Evolutionary conservation across 2,329 filamentous ascomycete genomes (phyloP), one percentile per base, ranked within the genome.

Genomic region (Periglandula ipomoeae): DNA sequence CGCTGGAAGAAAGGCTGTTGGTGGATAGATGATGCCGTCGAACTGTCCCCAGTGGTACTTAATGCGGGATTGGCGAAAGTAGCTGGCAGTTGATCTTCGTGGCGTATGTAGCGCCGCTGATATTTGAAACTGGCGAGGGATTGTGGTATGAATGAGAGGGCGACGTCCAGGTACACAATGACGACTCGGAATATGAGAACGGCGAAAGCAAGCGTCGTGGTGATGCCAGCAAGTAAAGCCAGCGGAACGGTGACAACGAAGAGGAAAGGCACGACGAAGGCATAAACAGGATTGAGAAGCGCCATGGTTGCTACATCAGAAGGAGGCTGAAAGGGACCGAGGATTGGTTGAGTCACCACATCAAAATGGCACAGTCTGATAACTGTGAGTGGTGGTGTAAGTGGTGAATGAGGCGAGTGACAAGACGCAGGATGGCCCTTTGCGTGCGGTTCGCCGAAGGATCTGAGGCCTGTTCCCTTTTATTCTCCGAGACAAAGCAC

Each of bases 131-230:
- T 67, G 47, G 69, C 65, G 24, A 85, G 62, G 52, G 77, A 76
- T 46, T 76, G 75, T 5, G 76, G 74, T 2, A 84, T 59, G 3
- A 84, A 68, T 7, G 77, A 78, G 19, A 79, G 62, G 39, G 71
- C 75, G 46, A 86, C 70, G 58, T 85, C 81, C 52, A 84, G 65
- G 59, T 85, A 85, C 49, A 85, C 75, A 46, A 84, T 59, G 41
- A 76, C 67, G 22, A 82, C 74, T 22, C 82, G 75, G 53, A 83
- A 65, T 58, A 79, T 72, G 44, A 87, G 73, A 32, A 84, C 70
- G 34, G 75, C 70, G 54, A 83, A 77, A 35, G 83, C 80, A 43
- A 85, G 56, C 4, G 72, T 73, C 48, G 82, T 81, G 27, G 83
- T 86, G 53, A 85, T 65, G 53, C 73, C 75, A 46, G 83, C 83